phyloP scores from a whole-genome alignment of 352 stramenopile genomes.

The Phytopythium kandeliae region DNA sequence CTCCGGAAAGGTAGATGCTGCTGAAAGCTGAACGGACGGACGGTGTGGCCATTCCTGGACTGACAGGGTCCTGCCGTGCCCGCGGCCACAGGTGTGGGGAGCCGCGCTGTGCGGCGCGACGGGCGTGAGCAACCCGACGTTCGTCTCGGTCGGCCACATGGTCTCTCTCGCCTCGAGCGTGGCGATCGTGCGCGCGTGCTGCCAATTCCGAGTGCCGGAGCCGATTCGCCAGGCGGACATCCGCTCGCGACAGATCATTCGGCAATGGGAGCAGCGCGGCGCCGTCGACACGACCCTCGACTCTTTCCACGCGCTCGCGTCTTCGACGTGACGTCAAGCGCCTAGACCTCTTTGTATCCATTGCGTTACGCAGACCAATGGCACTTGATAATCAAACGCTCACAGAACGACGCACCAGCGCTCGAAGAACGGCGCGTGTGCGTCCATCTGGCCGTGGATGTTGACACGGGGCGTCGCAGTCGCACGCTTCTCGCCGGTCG shows the following conservation, averaged over 20 bases:
- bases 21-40: too few species aligned
- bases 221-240: slow-evolving; percentile 84
- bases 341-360: too few species aligned
- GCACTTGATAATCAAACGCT: too few species aligned
- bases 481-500: slow-evolving; percentile 34
- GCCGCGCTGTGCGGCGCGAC: slow-evolving; percentile 56
- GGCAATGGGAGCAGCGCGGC: slow-evolving; percentile 46
- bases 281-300: slow-evolving; percentile 53
- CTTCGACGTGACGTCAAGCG: too few species aligned
- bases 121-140: slow-evolving; percentile 73
- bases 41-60: too few species aligned
- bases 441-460: slow-evolving; percentile 48
- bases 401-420: slow-evolving; percentile 71
- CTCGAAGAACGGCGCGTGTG: slow-evolving; percentile 51
- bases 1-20: slow-evolving; percentile 40
- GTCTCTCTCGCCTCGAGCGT: slow-evolving; percentile 64
- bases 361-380: too few species aligned
- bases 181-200: slow-evolving; percentile 48
- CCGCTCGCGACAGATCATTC: slow-evolving; percentile 69
- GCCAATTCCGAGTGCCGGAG: slow-evolving; percentile 68
- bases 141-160: slow-evolving; percentile 76
- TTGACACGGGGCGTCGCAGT: slow-evolving; percentile 52
- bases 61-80: too few species aligned
- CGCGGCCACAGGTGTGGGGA: slow-evolving; percentile 70
- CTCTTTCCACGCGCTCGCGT: slow-evolving; percentile 15